These are phyloP conservation scores for Claviceps arundinis DNA, from an alignment of 2,329 filamentous ascomycete species.

Conservation along the genomic window DNA sequence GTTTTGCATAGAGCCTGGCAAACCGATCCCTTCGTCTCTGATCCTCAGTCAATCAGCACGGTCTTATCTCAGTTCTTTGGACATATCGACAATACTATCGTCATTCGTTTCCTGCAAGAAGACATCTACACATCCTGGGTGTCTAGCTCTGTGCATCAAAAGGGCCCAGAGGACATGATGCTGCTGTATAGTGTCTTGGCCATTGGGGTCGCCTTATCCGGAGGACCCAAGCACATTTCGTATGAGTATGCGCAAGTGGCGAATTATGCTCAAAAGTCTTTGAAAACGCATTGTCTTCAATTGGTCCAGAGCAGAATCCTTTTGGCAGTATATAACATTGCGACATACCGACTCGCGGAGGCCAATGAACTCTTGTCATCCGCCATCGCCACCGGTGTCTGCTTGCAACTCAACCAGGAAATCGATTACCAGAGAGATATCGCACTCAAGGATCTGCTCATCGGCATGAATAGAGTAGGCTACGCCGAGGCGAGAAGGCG, in stretches of 20 bases:
- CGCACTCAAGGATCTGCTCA: constrained; percentile 31
- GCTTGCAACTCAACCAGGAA: constrained; percentile 52
- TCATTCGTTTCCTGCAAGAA: constrained; percentile 29
- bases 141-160: constrained; percentile 19
- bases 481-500: constrained; percentile 54
- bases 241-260: constrained; percentile 37
- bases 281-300: constrained; percentile 31
- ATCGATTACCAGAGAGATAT: constrained; percentile 31
- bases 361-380: constrained; percentile 52
- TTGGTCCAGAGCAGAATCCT: constrained; percentile 55
- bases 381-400: constrained; percentile 45
- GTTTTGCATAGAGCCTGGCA: constrained; percentile 36
- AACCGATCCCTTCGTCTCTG: constrained; percentile 33
- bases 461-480: constrained; percentile 41
- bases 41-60: constrained; percentile 25
- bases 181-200: constrained; percentile 31
- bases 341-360: constrained; percentile 42
- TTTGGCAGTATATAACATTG: constrained; percentile 52
- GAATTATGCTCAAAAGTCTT: constrained; percentile 34
- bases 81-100: constrained; percentile 27
- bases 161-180: constrained; percentile 31
- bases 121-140: constrained; percentile 26
- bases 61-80: constrained; percentile 29
- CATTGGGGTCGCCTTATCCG: constrained; percentile 25
- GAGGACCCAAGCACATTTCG: constrained; percentile 23